Conservation (phyloP, 345 rosid genomes). For the Lumnitzera racemosa region DNA sequence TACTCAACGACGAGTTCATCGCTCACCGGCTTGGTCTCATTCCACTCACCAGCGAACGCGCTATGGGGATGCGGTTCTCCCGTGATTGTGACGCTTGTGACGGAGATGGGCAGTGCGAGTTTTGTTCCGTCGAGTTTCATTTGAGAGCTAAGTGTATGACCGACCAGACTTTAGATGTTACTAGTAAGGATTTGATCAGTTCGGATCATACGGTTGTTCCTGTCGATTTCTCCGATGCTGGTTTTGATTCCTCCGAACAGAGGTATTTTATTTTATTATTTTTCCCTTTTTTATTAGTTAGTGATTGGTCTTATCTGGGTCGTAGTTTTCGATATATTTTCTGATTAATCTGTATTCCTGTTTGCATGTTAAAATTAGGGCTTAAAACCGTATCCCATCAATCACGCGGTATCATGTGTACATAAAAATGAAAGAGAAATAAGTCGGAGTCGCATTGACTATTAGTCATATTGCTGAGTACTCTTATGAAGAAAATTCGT, state of each 20-base stretch:
- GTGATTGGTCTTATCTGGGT: background rate
- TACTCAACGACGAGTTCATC: slow-evolving; percentile 89
- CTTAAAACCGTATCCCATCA: too few relatives aligned
- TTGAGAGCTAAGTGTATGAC: slow-evolving; percentile 64
- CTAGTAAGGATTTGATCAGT: slow-evolving; percentile 77
- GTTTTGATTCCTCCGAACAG: slow-evolving; percentile 51
- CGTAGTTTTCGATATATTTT: background rate
- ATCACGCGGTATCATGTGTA: too few relatives aligned
- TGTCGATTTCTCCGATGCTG: slow-evolving; percentile 63
- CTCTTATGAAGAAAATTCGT: too few relatives aligned
- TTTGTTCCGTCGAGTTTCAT: slow-evolving; percentile 88
- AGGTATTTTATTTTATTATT: slow-evolving; percentile 25
- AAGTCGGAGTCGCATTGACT: too few relatives aligned
- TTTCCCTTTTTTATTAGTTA: background rate
- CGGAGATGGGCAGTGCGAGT: slow-evolving; percentile 97
- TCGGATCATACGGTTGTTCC: slow-evolving; percentile 83
- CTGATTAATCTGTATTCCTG: too few relatives aligned
- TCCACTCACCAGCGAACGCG: slow-evolving; percentile 80
- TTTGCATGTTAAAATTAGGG: too few relatives aligned
- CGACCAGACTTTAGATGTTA: slow-evolving; percentile 87
- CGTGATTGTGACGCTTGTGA: slow-evolving; percentile 95
- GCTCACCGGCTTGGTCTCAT: slow-evolving; percentile 94
- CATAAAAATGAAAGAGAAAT: too few relatives aligned
- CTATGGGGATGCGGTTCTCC: slow-evolving; percentile 94
- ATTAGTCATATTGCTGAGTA: too few relatives aligned